Base-by-base conservation (phyloP, 768 basidiomycete species). In the Auricularia heimuer region DNA sequence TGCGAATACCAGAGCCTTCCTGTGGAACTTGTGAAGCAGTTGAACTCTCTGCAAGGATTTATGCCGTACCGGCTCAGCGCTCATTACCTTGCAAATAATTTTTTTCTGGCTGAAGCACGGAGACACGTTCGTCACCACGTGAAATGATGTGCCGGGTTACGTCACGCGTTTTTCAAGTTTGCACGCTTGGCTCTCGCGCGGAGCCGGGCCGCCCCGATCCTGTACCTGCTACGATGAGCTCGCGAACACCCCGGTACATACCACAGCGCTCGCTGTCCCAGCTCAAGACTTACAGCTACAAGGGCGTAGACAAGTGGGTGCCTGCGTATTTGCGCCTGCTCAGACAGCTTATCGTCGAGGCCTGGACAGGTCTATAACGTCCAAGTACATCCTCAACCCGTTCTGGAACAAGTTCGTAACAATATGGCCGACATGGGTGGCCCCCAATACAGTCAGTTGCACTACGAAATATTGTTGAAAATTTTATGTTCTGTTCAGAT, bases 341-440 rank as follows among this genome's bases (percentile, higher is more conserved):
- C 44, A 54, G 4, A 62, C 4, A 60, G 24, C 34, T 64, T 21
- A 61, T 54, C 29, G 8, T 11, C 18, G 3, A 33, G 54, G 54
- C 54, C 29, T 35, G 29, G 29, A 44, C 66, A 94, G 92, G 73
- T 95, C 92, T 8, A 69, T 91, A 37, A 70, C 90, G 2, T 92
- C 92, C 45, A 80, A 83, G 71, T 87, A 88, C 74, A 77, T 94
- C 29, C 78, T 98, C 63, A 83, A 85, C 54, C 90, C 90, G 2
- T 96, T 88, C 76, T 97, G 94, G 94, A 91, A 80, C 39, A 90
- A 90, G 90, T 85, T 96, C 67, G 90, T 96, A 64, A 93, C 85
- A 3, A 80, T 94, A 33, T 95, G 91, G 85, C 94, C 94, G 2
- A 79, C 82, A 56, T 86, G 80, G 56, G 79, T 98, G 4, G 94